These are phyloP conservation scores for Volvox reticuliferus DNA, from an alignment of 139 green algal genomes.

Conservation along the genomic window DNA sequence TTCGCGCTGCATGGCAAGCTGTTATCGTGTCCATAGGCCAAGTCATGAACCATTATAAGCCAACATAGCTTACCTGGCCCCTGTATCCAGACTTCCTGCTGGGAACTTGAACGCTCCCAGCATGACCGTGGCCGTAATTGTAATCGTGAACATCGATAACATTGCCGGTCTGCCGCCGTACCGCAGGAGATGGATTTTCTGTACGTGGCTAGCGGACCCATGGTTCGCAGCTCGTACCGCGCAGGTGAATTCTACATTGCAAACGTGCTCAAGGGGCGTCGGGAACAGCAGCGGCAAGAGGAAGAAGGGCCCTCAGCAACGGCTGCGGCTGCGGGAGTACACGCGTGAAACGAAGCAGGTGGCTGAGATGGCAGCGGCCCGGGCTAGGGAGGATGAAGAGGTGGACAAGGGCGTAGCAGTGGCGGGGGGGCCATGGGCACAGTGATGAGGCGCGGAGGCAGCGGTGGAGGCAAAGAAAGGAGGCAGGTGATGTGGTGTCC, in stretches of 20 bases:
- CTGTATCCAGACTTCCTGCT: no score
- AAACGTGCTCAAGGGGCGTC: conserved; percentile 68
- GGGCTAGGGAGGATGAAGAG: neutral
- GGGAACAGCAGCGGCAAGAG: neutral
- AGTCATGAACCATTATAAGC: no score
- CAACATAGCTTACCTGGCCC: no score
- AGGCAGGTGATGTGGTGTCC: no score
- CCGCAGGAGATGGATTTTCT: conserved; percentile 74
- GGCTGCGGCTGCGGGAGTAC: neutral
- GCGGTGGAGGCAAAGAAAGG: no score
- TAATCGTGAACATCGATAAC: no score
- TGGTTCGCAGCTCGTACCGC: conserved; percentile 96
- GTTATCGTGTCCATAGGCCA: no score
- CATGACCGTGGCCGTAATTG: no score
- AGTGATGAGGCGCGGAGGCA: neutral
- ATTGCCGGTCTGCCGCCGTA: no score
- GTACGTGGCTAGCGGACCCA: conserved; percentile 94
- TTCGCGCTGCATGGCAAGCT: no score
- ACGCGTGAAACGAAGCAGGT: neutral
- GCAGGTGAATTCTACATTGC: conserved; percentile 93
- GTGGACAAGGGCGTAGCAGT: neutral
- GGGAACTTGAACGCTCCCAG: no score
- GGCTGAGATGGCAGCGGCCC: neutral
- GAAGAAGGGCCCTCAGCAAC: neutral
- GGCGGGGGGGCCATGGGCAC: neutral